Evolutionary conservation across 345 rosid genomes (phyloP).

Genomic region (Syzygium aqueum): DNA sequence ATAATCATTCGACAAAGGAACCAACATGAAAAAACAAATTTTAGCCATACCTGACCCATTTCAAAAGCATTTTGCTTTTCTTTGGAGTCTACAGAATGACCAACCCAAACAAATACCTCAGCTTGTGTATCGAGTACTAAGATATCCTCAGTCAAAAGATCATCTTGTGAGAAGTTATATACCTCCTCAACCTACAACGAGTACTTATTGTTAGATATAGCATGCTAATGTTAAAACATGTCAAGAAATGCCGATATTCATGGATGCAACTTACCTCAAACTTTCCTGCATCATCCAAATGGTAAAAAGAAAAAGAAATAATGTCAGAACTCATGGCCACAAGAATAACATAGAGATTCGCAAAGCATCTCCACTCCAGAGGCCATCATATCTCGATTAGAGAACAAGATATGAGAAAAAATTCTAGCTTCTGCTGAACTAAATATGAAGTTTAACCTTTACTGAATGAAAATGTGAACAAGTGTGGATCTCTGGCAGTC

Average conservation of each 20-base stretch:
- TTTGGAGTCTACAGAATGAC: conserved; percentile 69
- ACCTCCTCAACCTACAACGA: conserved; percentile 75
- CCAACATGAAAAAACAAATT: background rate
- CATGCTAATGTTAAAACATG: background rate
- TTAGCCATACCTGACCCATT: conserved; percentile 68
- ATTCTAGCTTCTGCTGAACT: background rate
- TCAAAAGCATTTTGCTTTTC: conserved; percentile 83
- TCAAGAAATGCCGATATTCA: background rate
- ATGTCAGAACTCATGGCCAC: background rate
- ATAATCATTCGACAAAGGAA: background rate
- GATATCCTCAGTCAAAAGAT: conserved; percentile 84
- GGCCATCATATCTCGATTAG: background rate
- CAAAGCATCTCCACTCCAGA: background rate
- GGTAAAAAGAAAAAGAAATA: background rate
- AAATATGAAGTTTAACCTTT: conserved; percentile 43
- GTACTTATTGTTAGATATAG: background rate
- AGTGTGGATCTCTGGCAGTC: conserved; percentile 72
- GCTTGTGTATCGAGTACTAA: conserved; percentile 86
- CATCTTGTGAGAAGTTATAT: conserved; percentile 88
- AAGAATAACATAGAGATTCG: background rate
- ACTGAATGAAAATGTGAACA: conserved; percentile 60
- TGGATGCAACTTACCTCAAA: conserved; percentile 63
- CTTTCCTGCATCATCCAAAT: conserved; percentile 51
- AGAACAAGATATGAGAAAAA: background rate
- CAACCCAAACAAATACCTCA: conserved; percentile 97